These are phyloP conservation scores for Ganoderma lucidum DNA, from an alignment of 1,284 basidiomycete species.

Conservation along the genomic window DNA sequence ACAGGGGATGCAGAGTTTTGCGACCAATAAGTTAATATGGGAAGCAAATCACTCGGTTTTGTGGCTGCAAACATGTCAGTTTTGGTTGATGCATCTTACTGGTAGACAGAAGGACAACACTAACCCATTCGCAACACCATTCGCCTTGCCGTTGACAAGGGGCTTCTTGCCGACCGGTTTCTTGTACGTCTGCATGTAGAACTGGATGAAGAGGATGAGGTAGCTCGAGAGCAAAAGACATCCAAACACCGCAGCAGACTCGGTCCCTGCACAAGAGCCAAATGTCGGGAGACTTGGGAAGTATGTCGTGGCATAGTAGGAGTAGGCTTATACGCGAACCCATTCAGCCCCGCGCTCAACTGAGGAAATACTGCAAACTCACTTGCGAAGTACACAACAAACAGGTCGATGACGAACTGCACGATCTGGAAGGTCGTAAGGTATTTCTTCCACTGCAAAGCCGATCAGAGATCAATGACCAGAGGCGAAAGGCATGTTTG, in stretches of 20 bases:
- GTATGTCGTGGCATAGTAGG: slow-evolving; percentile 79
- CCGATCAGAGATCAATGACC: slow-evolving; percentile 11
- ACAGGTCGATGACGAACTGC: slow-evolving; percentile 93
- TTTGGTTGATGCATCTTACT: not conserved
- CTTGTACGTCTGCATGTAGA: slow-evolving; percentile 87
- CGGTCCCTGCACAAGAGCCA: slow-evolving; percentile 89
- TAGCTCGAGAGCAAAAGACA: slow-evolving; percentile 91
- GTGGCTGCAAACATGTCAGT: slow-evolving; percentile 32
- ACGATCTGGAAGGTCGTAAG: slow-evolving; percentile 95
- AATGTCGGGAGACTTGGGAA: slow-evolving; percentile 70
- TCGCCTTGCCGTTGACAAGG: slow-evolving; percentile 46
- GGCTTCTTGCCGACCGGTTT: slow-evolving; percentile 59
- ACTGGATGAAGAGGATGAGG: slow-evolving; percentile 91
- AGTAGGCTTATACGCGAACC: slow-evolving; percentile 68
- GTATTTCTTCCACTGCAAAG: slow-evolving; percentile 91
- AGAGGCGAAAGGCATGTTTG: not conserved
- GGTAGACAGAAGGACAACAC: slow-evolving; percentile 18
- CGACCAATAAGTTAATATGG: slow-evolving; percentile 13
- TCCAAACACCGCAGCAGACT: slow-evolving; percentile 89
- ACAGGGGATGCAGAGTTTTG: slow-evolving; percentile 19
- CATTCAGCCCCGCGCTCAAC: slow-evolving; percentile 20
- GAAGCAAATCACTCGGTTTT: slow-evolving; percentile 40
- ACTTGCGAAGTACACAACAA: slow-evolving; percentile 94
- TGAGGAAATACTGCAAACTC: slow-evolving; percentile 47
- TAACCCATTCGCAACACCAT: slow-evolving; percentile 45